Evolutionary conservation across 805 yeast genomes (phyloP).

Genomic region (Wickerhamiella cacticola): DNA sequence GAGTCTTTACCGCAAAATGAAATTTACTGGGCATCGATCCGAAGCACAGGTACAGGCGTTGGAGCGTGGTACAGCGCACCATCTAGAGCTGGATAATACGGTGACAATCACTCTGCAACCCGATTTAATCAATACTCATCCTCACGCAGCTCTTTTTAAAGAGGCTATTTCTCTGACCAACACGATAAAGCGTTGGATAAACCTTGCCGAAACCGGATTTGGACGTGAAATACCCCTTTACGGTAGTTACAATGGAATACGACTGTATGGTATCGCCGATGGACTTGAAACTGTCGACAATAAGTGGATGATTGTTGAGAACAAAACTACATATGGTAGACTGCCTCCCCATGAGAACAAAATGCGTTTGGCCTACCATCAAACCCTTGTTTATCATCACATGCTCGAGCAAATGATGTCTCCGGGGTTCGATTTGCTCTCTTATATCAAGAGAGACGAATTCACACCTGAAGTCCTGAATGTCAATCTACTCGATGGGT

Average conservation of each 20-base stretch:
- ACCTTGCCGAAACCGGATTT: neutral
- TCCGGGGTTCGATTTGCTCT: neutral
- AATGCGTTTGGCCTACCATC: constrained; percentile 27
- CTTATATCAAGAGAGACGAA: neutral
- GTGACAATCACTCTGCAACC: neutral
- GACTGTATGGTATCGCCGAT: constrained; percentile 26
- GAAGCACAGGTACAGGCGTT: constrained; percentile 12
- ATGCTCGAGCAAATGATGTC: constrained; percentile 17
- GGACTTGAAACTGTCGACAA: constrained; percentile 12
- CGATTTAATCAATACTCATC: neutral
- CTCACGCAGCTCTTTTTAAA: constrained; percentile 3
- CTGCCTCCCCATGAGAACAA: constrained; percentile 13
- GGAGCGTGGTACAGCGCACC: constrained; percentile 19
- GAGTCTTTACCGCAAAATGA: constrained; percentile 16
- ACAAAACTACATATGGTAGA: constrained; percentile 21
- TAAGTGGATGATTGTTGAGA: constrained; percentile 22
- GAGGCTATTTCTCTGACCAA: constrained; percentile 19
- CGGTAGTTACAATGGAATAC: constrained; percentile 18
- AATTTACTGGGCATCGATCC: neutral
- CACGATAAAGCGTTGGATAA: constrained; percentile 13
- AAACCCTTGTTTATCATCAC: constrained; percentile 24
- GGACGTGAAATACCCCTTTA: constrained; percentile 26
- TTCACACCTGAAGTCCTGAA: neutral
- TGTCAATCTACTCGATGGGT: neutral
- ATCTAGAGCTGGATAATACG: constrained; percentile 18